Percentiles rank a stretch among this genome's conserved stretches.
phyloP scores from a whole-genome alignment of 192 early-diverging fungal genomes.

The Coemansia sp. region DNA sequence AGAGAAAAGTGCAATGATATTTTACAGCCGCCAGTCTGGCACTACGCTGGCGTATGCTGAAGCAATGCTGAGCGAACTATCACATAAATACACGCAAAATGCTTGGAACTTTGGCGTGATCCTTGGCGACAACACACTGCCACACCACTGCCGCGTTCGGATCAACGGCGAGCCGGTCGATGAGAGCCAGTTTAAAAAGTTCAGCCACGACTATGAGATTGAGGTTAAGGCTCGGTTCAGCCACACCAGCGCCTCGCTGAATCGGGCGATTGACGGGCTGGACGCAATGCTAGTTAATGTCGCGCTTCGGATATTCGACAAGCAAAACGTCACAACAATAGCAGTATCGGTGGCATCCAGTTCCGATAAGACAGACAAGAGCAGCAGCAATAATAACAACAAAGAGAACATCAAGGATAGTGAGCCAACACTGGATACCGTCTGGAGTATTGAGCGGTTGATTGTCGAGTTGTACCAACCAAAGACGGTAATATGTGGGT shows the following conservation, averaged over 20 bases:
- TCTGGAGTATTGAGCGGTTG: conserved; percentile 24
- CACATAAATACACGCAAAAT: conserved; percentile 7
- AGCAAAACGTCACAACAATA: conserved; percentile 23
- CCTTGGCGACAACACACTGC: conserved; percentile 22
- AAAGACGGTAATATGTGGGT: conserved; percentile 30
- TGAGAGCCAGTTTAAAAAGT: conserved; percentile 17
- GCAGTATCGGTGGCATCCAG: conserved; percentile 17
- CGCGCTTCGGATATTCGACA: conserved; percentile 36
- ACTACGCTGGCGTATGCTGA: conserved; percentile 42
- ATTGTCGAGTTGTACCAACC: conserved; percentile 27
- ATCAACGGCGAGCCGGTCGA: conserved; percentile 31
- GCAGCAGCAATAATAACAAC: not conserved
- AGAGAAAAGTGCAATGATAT: conserved; percentile 25
- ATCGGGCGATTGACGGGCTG: conserved; percentile 1
- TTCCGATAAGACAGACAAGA: not conserved
- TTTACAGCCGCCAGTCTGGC: conserved; percentile 20
- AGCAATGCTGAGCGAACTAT: conserved; percentile 39
- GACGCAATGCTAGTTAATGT: conserved; percentile 25
- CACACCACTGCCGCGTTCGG: conserved; percentile 21
- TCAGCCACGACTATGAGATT: conserved; percentile 15
- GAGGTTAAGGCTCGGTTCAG: conserved; percentile 8
- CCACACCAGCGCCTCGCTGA: not conserved
- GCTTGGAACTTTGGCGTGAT: conserved; percentile 36
- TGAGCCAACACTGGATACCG: not conserved
- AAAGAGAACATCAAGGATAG: not conserved